Conservation (phyloP, 2,329 filamentous ascomycete species). For the Aspergillus costaricaensis region DNA sequence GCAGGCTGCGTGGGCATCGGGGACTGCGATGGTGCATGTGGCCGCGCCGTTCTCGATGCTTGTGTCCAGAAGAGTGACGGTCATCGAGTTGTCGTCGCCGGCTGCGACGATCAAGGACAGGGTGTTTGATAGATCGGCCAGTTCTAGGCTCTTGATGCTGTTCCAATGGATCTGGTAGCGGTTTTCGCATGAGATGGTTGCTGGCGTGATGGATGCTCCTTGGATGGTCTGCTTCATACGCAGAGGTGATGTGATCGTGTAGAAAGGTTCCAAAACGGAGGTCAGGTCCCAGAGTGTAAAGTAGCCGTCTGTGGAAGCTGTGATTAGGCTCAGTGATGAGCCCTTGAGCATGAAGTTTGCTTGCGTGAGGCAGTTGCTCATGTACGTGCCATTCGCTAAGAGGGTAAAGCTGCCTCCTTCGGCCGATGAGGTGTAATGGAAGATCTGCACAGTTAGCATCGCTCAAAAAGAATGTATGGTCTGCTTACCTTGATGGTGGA, state of each 20-base stretch:
- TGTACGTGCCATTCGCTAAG: slow-evolving; percentile 62
- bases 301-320: slow-evolving; percentile 79
- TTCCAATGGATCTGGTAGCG: slow-evolving; percentile 70
- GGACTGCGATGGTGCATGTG: slow-evolving; percentile 38
- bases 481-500: slow-evolving; percentile 65
- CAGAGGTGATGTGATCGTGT: slow-evolving; percentile 26
- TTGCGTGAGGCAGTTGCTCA: slow-evolving; percentile 75
- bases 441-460: slow-evolving; percentile 44
- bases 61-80: slow-evolving; percentile 51
- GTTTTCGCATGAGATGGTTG: slow-evolving; percentile 36
- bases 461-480: neutral
- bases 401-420: slow-evolving; percentile 38
- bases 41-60: slow-evolving; percentile 13
- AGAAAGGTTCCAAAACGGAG: slow-evolving; percentile 31
- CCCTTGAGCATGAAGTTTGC: slow-evolving; percentile 41
- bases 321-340: slow-evolving; percentile 53
- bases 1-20: slow-evolving; percentile 49
- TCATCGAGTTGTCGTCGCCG: slow-evolving; percentile 85
- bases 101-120: slow-evolving; percentile 66
- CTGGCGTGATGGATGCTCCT: slow-evolving; percentile 19
- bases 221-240: slow-evolving; percentile 27
- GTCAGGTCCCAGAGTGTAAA: slow-evolving; percentile 62
- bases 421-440: slow-evolving; percentile 39
- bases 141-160: slow-evolving; percentile 65
- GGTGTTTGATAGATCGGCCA: slow-evolving; percentile 33